These are phyloP conservation scores for Phytophthora podocarpi DNA, from an alignment of 352 stramenopile genomes.

Conservation along the genomic window DNA sequence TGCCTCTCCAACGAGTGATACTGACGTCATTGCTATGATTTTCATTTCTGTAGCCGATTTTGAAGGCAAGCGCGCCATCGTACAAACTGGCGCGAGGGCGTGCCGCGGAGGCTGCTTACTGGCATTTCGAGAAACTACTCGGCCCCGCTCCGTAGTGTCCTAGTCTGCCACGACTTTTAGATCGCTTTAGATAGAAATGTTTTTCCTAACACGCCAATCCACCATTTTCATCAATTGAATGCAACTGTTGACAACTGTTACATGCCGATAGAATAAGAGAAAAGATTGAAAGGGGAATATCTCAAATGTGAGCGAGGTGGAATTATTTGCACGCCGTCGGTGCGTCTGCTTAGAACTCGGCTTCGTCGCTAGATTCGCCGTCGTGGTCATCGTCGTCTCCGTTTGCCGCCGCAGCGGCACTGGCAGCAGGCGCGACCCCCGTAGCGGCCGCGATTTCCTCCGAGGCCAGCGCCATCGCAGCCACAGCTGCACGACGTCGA, in stretches of 20 bases:
- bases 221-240: background rate
- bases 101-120: conserved; percentile 57
- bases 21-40: conserved; percentile 5
- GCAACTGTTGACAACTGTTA: background rate
- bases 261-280: background rate
- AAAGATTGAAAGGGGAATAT: conserved; percentile 14
- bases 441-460: conserved; percentile 49
- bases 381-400: conserved; percentile 54
- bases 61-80: conserved; percentile 51
- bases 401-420: conserved; percentile 1
- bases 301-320: conserved; percentile 5
- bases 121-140: conserved; percentile 48
- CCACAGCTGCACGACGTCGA: conserved; percentile 69
- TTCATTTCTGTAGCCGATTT: conserved; percentile 38
- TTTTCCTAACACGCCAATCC: too few species aligned
- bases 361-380: conserved; percentile 82
- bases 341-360: conserved; percentile 72
- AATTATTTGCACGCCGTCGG: background rate
- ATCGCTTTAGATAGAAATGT: too few species aligned
- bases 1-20: background rate
- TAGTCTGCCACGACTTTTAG: too few species aligned
- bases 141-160: conserved; percentile 18
- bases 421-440: conserved; percentile 12
- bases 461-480: conserved; percentile 68
- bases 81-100: conserved; percentile 66